Evolutionary conservation across 257 asterid genomes (phyloP).

Genomic region (Capsicum rhomboideum): DNA sequence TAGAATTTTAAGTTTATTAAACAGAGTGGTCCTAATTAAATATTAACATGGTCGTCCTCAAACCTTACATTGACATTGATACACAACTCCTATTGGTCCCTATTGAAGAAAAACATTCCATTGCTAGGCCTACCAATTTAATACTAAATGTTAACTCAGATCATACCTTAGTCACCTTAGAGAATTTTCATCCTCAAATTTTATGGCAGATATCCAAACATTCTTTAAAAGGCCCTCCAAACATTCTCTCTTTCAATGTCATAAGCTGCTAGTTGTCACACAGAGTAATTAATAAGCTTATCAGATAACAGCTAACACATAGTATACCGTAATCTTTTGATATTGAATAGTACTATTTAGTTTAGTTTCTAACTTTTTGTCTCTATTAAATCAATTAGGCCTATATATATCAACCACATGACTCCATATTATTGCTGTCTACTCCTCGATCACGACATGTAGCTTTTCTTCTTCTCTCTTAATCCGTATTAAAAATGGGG

Average conservation of each 20-base stretch:
- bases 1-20: background rate
- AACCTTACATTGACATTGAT: slow-evolving; percentile 12
- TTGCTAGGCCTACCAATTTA: slow-evolving; percentile 17
- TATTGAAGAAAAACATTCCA: slow-evolving; percentile 21
- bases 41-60: background rate
- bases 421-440: background rate
- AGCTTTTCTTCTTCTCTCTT: background rate
- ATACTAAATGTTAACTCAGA: background rate
- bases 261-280: background rate
- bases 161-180: background rate
- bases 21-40: background rate
- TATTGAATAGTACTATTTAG: background rate
- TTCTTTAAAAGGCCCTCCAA: background rate
- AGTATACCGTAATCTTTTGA: background rate
- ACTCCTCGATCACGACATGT: background rate
- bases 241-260: slow-evolving; percentile 1
- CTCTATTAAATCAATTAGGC: background rate
- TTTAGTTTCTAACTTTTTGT: background rate
- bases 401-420: background rate
- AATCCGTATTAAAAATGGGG: background rate
- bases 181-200: background rate
- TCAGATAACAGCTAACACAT: background rate
- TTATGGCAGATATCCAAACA: background rate
- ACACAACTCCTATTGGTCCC: slow-evolving; percentile 20
- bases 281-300: background rate